A percentile compares a stretch with the other conserved stretches of the same genome.
Conservation (phyloP, 768 basidiomycete species). For the Coprinopsis sp. region DNA sequence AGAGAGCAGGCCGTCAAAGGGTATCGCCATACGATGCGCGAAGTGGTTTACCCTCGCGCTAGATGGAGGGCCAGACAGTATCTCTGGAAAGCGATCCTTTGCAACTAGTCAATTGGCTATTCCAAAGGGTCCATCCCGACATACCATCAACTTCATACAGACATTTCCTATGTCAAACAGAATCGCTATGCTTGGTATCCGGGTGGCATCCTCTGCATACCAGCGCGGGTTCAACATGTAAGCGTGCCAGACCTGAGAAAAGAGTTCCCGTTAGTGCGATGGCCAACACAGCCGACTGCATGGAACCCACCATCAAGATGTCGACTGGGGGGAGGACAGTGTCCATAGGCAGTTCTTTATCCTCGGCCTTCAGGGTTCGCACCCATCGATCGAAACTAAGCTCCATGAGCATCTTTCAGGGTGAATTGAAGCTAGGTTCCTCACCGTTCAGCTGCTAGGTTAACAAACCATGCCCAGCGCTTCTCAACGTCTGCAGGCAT, state of each 20-base stretch:
- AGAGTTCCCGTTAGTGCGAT: too few relatives aligned
- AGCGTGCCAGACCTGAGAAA: slow-evolving; percentile 36
- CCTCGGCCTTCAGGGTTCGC: slow-evolving; percentile 9
- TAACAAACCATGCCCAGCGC: slow-evolving; percentile 34
- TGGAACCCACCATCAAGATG: slow-evolving; percentile 38
- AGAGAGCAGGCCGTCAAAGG: slow-evolving; percentile 11
- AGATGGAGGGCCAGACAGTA: neutral
- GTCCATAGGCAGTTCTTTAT: slow-evolving; percentile 7
- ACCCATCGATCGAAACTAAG: slow-evolving; percentile 32
- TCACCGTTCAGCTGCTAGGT: slow-evolving; percentile 32
- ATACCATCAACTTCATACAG: slow-evolving; percentile 18
- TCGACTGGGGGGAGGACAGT: slow-evolving; percentile 31
- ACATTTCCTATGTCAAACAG: slow-evolving; percentile 20
- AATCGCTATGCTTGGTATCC: slow-evolving; percentile 16
- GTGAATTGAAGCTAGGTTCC: neutral
- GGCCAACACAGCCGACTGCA: too few relatives aligned
- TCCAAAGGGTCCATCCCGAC: too few relatives aligned
- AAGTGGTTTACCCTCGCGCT: neutral
- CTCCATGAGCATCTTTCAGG: too few relatives aligned
- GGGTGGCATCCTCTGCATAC: slow-evolving; percentile 29
- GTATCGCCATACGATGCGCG: neutral
- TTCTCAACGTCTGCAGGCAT: too few relatives aligned
- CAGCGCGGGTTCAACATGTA: slow-evolving; percentile 32
- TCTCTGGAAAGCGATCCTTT: neutral
- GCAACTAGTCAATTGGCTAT: too few relatives aligned